Conservation (phyloP, 2,329 filamentous ascomycete species). For the Hirsutella thompsonii region DNA sequence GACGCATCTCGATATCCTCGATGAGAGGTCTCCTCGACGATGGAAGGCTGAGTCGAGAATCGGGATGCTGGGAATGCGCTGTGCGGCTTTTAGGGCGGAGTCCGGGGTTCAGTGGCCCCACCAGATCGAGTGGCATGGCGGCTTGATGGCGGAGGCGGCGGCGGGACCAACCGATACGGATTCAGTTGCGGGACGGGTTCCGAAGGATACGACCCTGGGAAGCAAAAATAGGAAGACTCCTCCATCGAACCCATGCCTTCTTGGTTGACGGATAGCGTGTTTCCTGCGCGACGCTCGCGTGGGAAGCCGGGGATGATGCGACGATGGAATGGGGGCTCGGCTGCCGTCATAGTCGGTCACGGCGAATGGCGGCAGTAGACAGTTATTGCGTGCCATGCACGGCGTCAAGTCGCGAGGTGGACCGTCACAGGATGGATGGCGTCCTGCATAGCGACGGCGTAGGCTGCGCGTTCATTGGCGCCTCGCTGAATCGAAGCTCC, state of each 20-base stretch:
- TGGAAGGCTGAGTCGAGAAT: no score
- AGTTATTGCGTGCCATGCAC: neutral
- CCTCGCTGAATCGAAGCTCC: neutral
- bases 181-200: neutral
- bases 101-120: neutral
- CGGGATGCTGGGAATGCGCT: neutral
- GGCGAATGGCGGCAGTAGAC: neutral
- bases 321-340: neutral
- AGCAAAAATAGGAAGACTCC: no score
- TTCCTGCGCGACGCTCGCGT: no score
- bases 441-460: neutral
- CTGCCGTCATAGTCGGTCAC: neutral
- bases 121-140: neutral
- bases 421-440: neutral
- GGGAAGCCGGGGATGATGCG: neutral
- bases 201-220: neutral
- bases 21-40: no score
- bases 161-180: neutral
- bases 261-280: no score
- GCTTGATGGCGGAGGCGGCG: neutral
- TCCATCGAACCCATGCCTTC: no score
- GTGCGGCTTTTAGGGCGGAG: neutral
- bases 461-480: neutral
- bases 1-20: no score
- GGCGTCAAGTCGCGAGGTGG: neutral